Conservation (phyloP, 1,284 basidiomycete genomes). For the Entoloma clypeatum region DNA sequence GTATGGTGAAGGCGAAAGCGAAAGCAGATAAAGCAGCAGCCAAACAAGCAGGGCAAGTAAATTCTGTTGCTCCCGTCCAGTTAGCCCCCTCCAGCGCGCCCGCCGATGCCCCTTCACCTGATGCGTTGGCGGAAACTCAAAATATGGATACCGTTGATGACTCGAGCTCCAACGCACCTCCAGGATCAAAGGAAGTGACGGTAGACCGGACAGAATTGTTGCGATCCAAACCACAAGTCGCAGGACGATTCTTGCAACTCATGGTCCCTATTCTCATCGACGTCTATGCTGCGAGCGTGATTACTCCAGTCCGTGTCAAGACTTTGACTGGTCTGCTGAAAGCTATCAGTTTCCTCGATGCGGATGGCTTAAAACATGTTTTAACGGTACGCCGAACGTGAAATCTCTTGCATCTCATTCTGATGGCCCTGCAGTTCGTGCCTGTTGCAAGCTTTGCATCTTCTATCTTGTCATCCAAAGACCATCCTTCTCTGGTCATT, state of each 20-base stretch:
- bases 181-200: constrained; percentile 32
- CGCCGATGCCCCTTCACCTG: constrained; percentile 22
- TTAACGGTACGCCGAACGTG: constrained; percentile 52
- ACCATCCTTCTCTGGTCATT: constrained; percentile 81
- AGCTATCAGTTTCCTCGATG: constrained; percentile 83
- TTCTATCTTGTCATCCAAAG: constrained; percentile 86
- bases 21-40: constrained; percentile 73
- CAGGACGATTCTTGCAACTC: constrained; percentile 79
- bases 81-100: constrained; percentile 27
- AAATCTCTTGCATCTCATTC: constrained; percentile 11
- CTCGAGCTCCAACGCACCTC: constrained; percentile 25
- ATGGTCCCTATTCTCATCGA: constrained; percentile 91
- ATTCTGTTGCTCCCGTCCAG: constrained; percentile 25
- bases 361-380: constrained; percentile 69
- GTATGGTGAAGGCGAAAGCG: constrained; percentile 71
- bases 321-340: constrained; percentile 84
- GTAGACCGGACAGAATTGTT: constrained; percentile 68
- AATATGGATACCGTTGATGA: constrained; percentile 34
- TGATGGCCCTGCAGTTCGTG: constrained; percentile 57
- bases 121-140: constrained; percentile 26
- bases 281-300: constrained; percentile 92
- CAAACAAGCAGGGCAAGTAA: constrained; percentile 44
- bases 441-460: constrained; percentile 91
- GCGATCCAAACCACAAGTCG: constrained; percentile 69
- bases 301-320: constrained; percentile 80